Percentiles rank a stretch among this genome's conserved stretches.
Conservation (phyloP, 2,329 filamentous ascomycete species). For the Cordyceps sp. region DNA sequence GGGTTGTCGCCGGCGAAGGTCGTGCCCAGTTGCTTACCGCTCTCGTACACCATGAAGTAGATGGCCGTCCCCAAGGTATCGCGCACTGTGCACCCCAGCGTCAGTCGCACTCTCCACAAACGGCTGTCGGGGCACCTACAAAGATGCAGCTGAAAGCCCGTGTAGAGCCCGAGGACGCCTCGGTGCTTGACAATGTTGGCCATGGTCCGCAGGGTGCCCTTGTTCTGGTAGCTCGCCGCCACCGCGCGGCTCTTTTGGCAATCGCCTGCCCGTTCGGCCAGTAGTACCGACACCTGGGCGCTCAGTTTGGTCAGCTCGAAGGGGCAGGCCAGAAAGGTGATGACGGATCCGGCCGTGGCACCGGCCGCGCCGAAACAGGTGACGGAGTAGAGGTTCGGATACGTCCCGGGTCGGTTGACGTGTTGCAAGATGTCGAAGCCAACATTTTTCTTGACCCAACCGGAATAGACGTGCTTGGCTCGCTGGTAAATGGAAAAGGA, state of each 20-base stretch:
- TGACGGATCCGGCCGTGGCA: slow-evolving; percentile 62
- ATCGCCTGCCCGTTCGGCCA: slow-evolving; percentile 31
- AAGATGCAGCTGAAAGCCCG: slow-evolving; percentile 63
- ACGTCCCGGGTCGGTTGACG: slow-evolving; percentile 52
- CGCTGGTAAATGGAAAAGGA: slow-evolving; percentile 69
- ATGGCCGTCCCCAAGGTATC: slow-evolving; percentile 73
- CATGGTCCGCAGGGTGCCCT: slow-evolving; percentile 62
- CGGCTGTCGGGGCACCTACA: slow-evolving; percentile 30
- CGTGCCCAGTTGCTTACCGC: slow-evolving; percentile 64
- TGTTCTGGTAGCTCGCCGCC: slow-evolving; percentile 56
- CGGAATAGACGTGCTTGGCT: slow-evolving; percentile 57
- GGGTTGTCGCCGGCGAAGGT: slow-evolving; percentile 55
- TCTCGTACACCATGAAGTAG: slow-evolving; percentile 84
- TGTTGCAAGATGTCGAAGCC: slow-evolving; percentile 55
- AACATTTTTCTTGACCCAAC: slow-evolving; percentile 50
- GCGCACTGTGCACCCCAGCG: slow-evolving; percentile 38
- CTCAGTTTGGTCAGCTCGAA: slow-evolving; percentile 85
- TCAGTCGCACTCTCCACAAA: background rate
- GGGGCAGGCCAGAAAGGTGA: slow-evolving; percentile 68
- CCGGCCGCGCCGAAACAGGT: slow-evolving; percentile 64
- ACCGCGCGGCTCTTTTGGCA: slow-evolving; percentile 36
- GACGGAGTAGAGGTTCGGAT: slow-evolving; percentile 57
- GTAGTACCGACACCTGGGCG: slow-evolving; percentile 67
- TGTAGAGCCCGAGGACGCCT: slow-evolving; percentile 59
- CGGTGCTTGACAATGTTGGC: slow-evolving; percentile 61